Conservation (phyloP, 2,329 filamentous ascomycete species). For the Calonectria multiphialidica region DNA sequence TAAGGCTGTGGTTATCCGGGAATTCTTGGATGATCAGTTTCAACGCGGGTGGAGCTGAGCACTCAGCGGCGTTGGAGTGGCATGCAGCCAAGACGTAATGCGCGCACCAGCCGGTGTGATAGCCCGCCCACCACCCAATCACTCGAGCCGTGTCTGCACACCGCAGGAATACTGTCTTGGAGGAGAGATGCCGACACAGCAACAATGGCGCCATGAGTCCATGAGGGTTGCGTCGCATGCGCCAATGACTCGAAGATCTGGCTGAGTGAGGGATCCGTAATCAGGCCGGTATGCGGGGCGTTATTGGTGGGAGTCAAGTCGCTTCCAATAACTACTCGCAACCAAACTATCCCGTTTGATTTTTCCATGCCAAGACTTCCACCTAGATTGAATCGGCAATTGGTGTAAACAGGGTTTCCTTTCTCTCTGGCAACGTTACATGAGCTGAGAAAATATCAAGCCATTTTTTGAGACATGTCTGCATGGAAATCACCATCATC, state of each 20-base stretch:
- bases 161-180: neutral
- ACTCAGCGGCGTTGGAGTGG: neutral
- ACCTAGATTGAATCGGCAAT: neutral
- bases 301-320: neutral
- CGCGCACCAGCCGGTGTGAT: neutral
- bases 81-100: neutral
- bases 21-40: neutral
- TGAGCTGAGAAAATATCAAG: neutral
- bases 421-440: neutral
- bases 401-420: neutral
- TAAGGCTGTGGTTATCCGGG: neutral
- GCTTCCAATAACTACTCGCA: neutral
- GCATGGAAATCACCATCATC: neutral
- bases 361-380: neutral
- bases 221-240: neutral
- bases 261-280: neutral
- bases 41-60: neutral
- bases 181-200: neutral
- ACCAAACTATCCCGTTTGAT: neutral
- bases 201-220: neutral
- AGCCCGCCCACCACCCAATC: neutral
- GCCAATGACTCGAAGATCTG: neutral
- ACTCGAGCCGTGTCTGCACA: neutral
- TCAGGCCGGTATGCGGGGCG: neutral
- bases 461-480: neutral